Conservation (phyloP, 2,329 filamentous ascomycete genomes). For the Arthrobotrys entomopaga region DNA sequence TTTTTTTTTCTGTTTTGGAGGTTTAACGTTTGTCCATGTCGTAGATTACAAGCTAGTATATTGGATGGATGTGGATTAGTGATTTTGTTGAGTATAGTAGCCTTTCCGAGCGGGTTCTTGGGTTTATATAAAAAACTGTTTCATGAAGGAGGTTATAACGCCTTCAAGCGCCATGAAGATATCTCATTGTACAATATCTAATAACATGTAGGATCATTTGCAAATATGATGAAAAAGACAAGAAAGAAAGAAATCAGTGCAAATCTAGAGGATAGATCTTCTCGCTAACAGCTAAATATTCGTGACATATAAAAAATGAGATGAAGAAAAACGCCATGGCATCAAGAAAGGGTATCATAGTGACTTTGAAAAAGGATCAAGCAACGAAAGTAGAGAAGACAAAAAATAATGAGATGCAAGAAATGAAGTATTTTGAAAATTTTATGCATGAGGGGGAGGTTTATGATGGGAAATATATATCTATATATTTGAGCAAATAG, state of each 20-base stretch:
- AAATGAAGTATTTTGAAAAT: not conserved
- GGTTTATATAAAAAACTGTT: not conserved
- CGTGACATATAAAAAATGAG: conserved; percentile 5
- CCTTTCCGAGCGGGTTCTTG: not conserved
- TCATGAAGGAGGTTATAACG: not conserved
- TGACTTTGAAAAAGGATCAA: conserved; percentile 10
- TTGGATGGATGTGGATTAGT: too few relatives aligned
- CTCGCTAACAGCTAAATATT: conserved; percentile 26
- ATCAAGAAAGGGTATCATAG: conserved; percentile 41
- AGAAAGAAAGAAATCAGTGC: conserved; percentile 14
- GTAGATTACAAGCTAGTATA: too few relatives aligned
- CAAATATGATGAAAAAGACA: not conserved
- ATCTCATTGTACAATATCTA: conserved; percentile 13
- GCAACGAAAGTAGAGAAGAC: conserved; percentile 25
- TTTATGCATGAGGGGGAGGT: not conserved
- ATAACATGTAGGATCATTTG: conserved; percentile 5
- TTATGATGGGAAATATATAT: too few relatives aligned
- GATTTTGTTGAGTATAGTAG: too few relatives aligned
- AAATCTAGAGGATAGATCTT: conserved; percentile 23
- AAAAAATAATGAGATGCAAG: not conserved
- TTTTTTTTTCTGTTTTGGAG: too few relatives aligned
- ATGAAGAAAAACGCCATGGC: conserved; percentile 29
- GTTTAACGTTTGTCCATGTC: too few relatives aligned
- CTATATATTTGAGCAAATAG: too few relatives aligned
- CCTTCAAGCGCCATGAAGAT: not conserved